Base-by-base conservation (phyloP, 2,329 filamentous ascomycete species). In the Balansia obtecta region DNA sequence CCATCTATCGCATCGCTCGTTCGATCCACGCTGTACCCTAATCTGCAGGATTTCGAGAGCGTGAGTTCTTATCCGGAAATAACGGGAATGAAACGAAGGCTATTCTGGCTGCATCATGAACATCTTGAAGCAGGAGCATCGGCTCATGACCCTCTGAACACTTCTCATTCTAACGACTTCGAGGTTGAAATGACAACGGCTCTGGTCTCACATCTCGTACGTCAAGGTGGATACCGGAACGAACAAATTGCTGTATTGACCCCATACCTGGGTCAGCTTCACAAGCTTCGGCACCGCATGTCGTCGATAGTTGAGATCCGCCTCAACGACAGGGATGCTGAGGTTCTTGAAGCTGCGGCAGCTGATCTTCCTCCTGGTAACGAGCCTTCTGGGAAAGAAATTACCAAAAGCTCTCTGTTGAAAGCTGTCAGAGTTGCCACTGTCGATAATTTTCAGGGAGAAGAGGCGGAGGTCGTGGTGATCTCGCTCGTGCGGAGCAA, bases 371-470 rank as follows among this genome's bases (percentile, higher is more conserved):
- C 33, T 5, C 2, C 10, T 9, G 47, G 2, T 10, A 7, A 33
- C 10, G 7, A 30, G 39, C 11, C 15, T 16, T 8, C 8, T 5
- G 4, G 2, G 11, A 38, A 3, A 13, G 27, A 13, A 12, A 13
- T 9, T 32, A n/a, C 43, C 60, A 37, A 56, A 57, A 7, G 41
- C 30, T n/a, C 65, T 0, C 65, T 82, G 0, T 58, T 73, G 0
- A 66, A 75, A 22, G 68, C 67, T 1, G 61, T 85, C 2, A 67
- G 77, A 4, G 63, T 83, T 0, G 81, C 83, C 0, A 88, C 82
- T 0, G 75, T 88, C 0, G 83, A 87, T 61, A 89, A 88, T 55
- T 89, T 87, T 50, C 84, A 90, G 57, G 86, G 85, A 0, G 85
- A 90, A 59, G 85, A 90, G 58, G 81, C 80, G 1, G 82, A 86